These are phyloP conservation scores for Hanseniaspora thailandica DNA, from an alignment of 805 yeast genomes.

Conservation along the genomic window DNA sequence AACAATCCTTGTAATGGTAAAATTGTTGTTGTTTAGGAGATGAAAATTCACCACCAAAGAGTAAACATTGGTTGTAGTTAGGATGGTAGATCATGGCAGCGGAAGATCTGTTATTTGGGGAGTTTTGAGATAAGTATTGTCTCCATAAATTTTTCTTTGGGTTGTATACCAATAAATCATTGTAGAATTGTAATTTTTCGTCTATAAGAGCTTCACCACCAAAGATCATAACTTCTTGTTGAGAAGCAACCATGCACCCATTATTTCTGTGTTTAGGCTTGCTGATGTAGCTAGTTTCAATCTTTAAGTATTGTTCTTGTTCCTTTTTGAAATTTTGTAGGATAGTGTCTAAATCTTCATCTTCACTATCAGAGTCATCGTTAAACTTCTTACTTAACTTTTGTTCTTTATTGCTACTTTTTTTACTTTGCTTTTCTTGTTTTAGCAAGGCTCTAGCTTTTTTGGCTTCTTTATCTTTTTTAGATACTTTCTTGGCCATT, in stretches of 20 bases:
- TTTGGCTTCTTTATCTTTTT: conserved; percentile 81
- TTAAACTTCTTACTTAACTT: conserved; percentile 50
- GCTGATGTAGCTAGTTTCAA: conserved; percentile 44
- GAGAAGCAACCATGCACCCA: conserved; percentile 60
- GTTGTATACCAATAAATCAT: conserved; percentile 64
- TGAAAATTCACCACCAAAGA: conserved; percentile 96
- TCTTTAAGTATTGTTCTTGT: conserved; percentile 67
- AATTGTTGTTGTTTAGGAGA: conserved; percentile 92
- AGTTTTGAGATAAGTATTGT: conserved; percentile 60
- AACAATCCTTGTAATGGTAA: conserved; percentile 91
- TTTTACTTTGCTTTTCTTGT: conserved; percentile 59
- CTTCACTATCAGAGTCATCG: conserved; percentile 71
- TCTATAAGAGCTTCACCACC: conserved; percentile 69
- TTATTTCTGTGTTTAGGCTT: conserved; percentile 63
- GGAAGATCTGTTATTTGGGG: conserved; percentile 87
- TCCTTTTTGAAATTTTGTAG: conserved; percentile 65
- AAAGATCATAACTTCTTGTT: conserved; percentile 66
- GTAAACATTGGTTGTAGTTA: conserved; percentile 56
- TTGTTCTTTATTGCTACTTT: conserved; percentile 64
- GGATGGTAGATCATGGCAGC: conserved; percentile 92
- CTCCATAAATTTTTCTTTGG: conserved; percentile 77
- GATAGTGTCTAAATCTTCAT: conserved; percentile 74
- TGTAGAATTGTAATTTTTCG: conserved; percentile 41
- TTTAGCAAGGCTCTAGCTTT: conserved; percentile 80
- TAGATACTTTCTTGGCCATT: conserved; percentile 73